Conservation (phyloP, 2,329 filamentous ascomycete species). For the Aspergillus candidus region DNA sequence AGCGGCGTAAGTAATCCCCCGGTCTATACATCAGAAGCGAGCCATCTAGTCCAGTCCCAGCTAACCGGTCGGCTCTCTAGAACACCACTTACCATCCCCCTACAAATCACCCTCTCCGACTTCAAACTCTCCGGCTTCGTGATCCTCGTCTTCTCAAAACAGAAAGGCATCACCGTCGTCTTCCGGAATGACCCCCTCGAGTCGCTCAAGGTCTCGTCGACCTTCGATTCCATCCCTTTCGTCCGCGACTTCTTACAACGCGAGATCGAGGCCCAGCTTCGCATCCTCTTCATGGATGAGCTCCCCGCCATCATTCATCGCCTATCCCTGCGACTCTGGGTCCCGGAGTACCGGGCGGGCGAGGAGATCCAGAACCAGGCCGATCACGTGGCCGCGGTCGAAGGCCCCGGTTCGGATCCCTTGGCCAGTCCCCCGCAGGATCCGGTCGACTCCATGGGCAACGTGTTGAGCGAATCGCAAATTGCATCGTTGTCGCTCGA, state of each 20-base stretch:
- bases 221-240: constrained; percentile 97
- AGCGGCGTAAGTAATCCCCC: constrained; percentile 52
- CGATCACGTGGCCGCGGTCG: constrained; percentile 44
- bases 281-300: constrained; percentile 96
- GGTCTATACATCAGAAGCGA: background rate
- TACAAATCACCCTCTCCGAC: constrained; percentile 92
- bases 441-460: constrained; percentile 73
- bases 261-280: constrained; percentile 88
- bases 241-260: constrained; percentile 94
- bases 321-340: constrained; percentile 81
- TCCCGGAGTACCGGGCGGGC: constrained; percentile 71
- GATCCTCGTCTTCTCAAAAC: constrained; percentile 93
- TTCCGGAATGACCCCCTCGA: constrained; percentile 98
- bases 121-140: constrained; percentile 96
- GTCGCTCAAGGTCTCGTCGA: constrained; percentile 95
- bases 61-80: constrained; percentile 21
- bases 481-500: constrained; percentile 74
- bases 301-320: constrained; percentile 93
- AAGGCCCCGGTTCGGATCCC: constrained; percentile 68
- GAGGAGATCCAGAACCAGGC: constrained; percentile 53
- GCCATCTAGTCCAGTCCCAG: constrained; percentile 1
- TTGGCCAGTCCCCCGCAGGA: constrained; percentile 74
- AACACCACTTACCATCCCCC: constrained; percentile 89
- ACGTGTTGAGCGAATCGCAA: constrained; percentile 66
- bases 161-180: constrained; percentile 92